phyloP scores from a whole-genome alignment of 345 rosid genomes.

The Euphorbia pulcherrima region DNA sequence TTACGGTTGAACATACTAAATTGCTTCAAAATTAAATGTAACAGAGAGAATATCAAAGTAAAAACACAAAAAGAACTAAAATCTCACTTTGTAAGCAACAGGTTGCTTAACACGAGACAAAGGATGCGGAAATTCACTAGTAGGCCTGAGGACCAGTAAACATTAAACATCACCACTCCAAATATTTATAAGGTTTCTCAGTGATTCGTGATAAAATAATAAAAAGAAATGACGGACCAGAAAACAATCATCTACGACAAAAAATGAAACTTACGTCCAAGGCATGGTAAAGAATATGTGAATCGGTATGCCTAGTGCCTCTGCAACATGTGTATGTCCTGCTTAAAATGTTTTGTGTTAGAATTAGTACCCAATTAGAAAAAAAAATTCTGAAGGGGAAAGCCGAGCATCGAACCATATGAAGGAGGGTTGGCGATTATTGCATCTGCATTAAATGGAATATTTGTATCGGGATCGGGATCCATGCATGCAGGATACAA shows the following conservation, averaged over 20 bases:
- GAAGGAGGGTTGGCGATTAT: constrained; percentile 62
- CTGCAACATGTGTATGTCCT: constrained; percentile 60
- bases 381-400: background rate
- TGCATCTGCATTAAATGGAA: constrained; percentile 41
- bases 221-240: background rate
- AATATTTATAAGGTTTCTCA: constrained; percentile 4
- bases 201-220: background rate
- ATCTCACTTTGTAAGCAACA: constrained; percentile 43
- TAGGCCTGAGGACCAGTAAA: constrained; percentile 35
- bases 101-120: constrained; percentile 50
- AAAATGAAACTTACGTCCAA: constrained; percentile 47
- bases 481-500: constrained; percentile 46
- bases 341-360: constrained; percentile 15
- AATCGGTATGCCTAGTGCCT: constrained; percentile 41
- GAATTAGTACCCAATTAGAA: background rate
- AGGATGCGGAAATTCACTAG: constrained; percentile 58
- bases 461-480: constrained; percentile 36
- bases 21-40: background rate
- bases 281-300: constrained; percentile 61
- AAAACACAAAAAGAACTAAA: background rate
- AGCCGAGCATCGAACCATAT: constrained; percentile 35
- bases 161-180: constrained; percentile 17
- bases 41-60: background rate
- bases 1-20: background rate
- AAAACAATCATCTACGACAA: background rate